Percentiles rank a stretch among this genome's conserved stretches.
phyloP scores from a whole-genome alignment of 2,329 filamentous ascomycete genomes.

The Neocucurbitaria cava region DNA sequence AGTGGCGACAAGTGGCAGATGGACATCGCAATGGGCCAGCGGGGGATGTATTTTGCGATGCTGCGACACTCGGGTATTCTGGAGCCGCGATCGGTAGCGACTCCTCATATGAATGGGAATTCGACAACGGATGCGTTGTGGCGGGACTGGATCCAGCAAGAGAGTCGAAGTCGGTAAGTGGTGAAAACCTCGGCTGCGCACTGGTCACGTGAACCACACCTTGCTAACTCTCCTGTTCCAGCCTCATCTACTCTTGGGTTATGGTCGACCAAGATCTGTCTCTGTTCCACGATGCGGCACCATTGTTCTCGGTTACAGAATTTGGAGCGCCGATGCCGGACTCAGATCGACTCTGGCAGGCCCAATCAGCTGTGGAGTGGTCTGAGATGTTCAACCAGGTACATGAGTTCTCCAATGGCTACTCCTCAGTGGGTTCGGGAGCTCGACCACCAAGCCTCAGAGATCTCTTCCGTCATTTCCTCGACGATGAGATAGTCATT shows the following conservation, averaged over 20 bases:
- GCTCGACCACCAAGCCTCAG: constrained; percentile 65
- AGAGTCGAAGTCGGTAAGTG: constrained; percentile 67
- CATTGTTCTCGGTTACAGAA: constrained; percentile 69
- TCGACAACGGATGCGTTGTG: constrained; percentile 60
- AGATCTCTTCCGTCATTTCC: constrained; percentile 71
- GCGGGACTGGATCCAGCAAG: constrained; percentile 70
- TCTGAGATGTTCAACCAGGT: constrained; percentile 64
- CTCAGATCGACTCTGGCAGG: constrained; percentile 68
- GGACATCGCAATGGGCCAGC: constrained; percentile 77
- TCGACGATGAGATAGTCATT: constrained; percentile 67
- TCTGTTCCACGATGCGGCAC: constrained; percentile 49
- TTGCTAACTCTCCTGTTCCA: constrained; percentile 40
- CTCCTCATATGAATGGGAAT: constrained; percentile 55
- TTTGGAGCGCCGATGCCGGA: constrained; percentile 70
- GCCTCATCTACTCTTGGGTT: constrained; percentile 77
- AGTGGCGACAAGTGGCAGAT: constrained; percentile 80
- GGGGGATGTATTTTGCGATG: constrained; percentile 77
- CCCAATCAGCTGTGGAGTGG: constrained; percentile 67
- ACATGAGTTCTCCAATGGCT: constrained; percentile 62
- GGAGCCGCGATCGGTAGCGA: constrained; percentile 58
- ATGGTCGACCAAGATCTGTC: constrained; percentile 72
- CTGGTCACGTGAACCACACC: constrained; percentile 26
- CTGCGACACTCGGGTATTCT: constrained; percentile 72
- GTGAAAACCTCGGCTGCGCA: constrained; percentile 18
- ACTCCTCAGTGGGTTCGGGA: constrained; percentile 61